These are phyloP conservation scores for Saxophila tyrrhenica DNA, from an alignment of 495 filamentous ascomycete genomes.

Conservation along the genomic window DNA sequence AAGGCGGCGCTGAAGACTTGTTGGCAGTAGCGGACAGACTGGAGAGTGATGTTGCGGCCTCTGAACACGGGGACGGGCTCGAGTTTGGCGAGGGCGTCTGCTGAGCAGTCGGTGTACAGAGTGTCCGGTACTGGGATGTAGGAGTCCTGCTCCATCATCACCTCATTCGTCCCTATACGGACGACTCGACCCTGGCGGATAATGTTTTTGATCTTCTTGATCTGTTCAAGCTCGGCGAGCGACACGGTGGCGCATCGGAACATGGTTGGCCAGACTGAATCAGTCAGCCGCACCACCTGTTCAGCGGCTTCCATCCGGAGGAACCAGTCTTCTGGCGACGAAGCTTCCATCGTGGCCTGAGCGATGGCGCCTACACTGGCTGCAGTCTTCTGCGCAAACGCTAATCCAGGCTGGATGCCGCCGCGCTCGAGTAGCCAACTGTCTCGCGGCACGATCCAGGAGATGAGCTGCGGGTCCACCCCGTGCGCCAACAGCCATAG, in stretches of 20 bases:
- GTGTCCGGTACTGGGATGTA: neutral
- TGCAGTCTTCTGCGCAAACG: neutral
- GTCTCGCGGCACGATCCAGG: constrained; percentile 9
- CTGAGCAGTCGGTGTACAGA: constrained; percentile 4
- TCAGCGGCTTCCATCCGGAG: neutral
- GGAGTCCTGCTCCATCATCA: neutral
- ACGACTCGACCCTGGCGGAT: constrained; percentile 6
- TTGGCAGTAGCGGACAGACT: constrained; percentile 2
- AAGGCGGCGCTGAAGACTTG: constrained; percentile 1
- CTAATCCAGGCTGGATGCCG: neutral
- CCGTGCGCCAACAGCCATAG: constrained; percentile 2
- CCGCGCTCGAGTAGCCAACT: neutral
- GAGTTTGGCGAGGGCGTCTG: neutral
- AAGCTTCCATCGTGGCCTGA: neutral
- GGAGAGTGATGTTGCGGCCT: neutral
- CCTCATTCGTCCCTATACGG: neutral
- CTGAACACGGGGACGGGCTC: constrained; percentile 1
- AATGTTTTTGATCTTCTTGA: neutral
- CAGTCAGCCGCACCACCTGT: neutral
- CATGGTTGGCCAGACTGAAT: neutral
- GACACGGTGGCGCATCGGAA: constrained; percentile 1
- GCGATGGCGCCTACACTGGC: neutral
- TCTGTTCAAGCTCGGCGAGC: constrained; percentile 2
- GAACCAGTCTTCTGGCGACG: neutral
- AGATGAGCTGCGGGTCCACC: neutral